Conservation (phyloP, 75 land plant species). For the Sequoia sempervirens region DNA sequence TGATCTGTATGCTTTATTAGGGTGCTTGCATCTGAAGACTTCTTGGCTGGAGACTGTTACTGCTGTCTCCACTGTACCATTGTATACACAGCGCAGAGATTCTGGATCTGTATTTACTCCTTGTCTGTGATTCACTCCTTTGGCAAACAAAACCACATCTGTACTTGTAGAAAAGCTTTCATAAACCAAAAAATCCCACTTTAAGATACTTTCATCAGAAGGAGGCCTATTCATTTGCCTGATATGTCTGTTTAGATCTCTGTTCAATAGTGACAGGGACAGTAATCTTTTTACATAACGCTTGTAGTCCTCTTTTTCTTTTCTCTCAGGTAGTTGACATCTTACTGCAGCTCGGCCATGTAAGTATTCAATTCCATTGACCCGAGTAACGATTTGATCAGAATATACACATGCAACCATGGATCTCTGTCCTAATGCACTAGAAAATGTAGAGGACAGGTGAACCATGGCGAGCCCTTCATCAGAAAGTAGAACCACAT, state of each 20-base stretch:
- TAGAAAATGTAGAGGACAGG: not conserved
- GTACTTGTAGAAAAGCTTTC: constrained; percentile 49
- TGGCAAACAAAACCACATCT: constrained; percentile 74
- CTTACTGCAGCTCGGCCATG: not conserved
- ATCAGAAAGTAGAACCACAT: constrained; percentile 1
- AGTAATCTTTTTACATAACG: not conserved
- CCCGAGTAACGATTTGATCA: not conserved
- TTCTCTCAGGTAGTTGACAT: not conserved
- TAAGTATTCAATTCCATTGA: constrained; percentile 7
- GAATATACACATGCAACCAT: not conserved
- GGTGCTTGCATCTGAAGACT: constrained; percentile 76
- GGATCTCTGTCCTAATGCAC: not conserved
- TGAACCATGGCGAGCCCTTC: not conserved
- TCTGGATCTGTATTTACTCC: constrained; percentile 16
- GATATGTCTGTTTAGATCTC: not conserved
- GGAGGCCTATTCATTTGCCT: not conserved
- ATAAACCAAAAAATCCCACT: constrained; percentile 52
- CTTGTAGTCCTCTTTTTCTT: not conserved
- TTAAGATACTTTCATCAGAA: not conserved
- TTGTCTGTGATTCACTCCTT: constrained; percentile 52
- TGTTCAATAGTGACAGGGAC: not conserved
- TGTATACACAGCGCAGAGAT: constrained; percentile 54
- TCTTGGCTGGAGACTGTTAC: constrained; percentile 70
- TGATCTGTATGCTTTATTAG: constrained; percentile 6
- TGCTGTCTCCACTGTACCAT: constrained; percentile 22